Conservation (phyloP, 345 rosid species). For the Syzygium aqueum region DNA sequence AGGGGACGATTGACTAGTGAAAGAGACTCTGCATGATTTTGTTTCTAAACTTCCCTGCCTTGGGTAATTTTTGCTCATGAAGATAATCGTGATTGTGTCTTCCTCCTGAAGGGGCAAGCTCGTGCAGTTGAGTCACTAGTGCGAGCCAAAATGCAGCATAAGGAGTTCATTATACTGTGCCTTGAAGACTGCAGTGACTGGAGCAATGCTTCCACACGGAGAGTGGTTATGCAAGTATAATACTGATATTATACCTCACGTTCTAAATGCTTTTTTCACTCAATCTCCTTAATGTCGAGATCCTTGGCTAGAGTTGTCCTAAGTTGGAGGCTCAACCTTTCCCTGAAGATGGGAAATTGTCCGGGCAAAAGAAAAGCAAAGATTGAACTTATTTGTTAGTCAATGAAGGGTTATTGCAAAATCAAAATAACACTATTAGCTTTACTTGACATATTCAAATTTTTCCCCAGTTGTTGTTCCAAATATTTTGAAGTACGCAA, state of each 20-base stretch:
- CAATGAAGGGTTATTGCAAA: background rate
- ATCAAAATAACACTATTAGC: background rate
- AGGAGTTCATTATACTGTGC: constrained; percentile 82
- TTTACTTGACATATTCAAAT: background rate
- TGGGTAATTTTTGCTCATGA: background rate
- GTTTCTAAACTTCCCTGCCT: background rate
- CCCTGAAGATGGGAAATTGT: background rate
- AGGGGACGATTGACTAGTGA: background rate
- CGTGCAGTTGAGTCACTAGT: constrained; percentile 88
- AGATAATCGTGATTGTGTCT: constrained; percentile 1
- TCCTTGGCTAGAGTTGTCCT: background rate
- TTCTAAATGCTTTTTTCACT: background rate
- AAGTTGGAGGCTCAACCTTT: background rate
- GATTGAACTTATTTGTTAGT: background rate
- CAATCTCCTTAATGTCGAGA: background rate
- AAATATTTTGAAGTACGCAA: background rate
- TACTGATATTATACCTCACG: background rate
- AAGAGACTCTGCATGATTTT: background rate
- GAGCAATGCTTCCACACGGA: constrained; percentile 88
- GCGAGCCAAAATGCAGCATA: constrained; percentile 91
- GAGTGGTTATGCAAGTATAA: constrained; percentile 92
- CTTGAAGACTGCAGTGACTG: constrained; percentile 97
- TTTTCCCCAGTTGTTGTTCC: background rate
- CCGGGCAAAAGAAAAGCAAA: background rate
- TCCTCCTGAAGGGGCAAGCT: constrained; percentile 59